Percentiles rank a stretch among this genome's conserved stretches.
Conservation (phyloP, 306 rosid species). For the Cicer yamashitae region DNA sequence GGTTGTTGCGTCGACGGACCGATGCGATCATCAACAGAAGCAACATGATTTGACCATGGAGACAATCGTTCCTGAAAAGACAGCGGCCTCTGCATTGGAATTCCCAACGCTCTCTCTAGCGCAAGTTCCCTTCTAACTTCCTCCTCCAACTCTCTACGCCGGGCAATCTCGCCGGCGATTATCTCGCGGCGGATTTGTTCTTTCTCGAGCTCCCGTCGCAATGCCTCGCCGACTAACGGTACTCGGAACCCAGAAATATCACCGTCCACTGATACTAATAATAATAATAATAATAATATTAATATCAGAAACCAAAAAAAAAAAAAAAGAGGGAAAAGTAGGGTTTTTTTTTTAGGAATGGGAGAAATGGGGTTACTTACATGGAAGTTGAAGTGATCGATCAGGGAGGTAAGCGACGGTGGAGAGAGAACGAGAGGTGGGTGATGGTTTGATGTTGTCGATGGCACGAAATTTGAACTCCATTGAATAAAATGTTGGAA, state of each 20-base stretch:
- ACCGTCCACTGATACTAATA: slow-evolving; percentile 4
- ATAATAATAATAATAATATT: not conserved
- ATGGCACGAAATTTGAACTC: slow-evolving; percentile 1
- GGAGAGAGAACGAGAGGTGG: not conserved
- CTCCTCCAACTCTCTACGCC: slow-evolving; percentile 56
- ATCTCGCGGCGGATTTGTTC: slow-evolving; percentile 58
- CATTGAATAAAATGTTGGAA: not conserved
- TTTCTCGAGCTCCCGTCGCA: slow-evolving; percentile 54
- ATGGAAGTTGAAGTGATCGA: not conserved
- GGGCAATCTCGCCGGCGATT: slow-evolving; percentile 38
- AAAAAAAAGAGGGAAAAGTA: not conserved
- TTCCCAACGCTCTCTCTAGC: slow-evolving; percentile 44
- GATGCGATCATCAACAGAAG: not conserved
- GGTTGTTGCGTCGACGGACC: not conserved
- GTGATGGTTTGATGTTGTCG: not conserved
- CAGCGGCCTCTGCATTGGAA: slow-evolving; percentile 36
- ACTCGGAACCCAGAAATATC: slow-evolving; percentile 9
- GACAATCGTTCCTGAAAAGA: slow-evolving; percentile 19
- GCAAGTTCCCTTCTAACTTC: slow-evolving; percentile 64
- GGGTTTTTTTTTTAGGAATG: not conserved
- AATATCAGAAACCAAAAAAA: not conserved
- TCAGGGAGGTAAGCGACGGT: not conserved
- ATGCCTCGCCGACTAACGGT: slow-evolving; percentile 14
- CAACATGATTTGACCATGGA: not conserved
- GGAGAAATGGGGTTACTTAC: not conserved